Base-by-base conservation (phyloP, 306 rosid species). In the Benincasa hispida region DNA sequence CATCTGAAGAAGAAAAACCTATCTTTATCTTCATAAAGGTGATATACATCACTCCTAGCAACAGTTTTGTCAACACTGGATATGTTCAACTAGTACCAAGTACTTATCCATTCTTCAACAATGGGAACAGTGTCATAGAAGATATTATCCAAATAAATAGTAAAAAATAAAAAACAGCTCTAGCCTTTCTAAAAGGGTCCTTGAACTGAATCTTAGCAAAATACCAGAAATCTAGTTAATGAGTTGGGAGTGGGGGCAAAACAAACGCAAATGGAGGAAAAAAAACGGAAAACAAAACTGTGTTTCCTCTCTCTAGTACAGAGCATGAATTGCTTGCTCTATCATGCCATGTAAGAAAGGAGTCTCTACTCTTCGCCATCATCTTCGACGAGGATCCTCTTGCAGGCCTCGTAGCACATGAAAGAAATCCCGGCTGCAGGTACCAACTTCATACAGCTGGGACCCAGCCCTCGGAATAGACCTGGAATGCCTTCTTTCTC, bases 391-490 rank as follows among this genome's bases (percentile, higher is more conserved):
- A 89, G 87, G 76, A 87, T 76, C 74, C 77, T 81, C 84, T 91
- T 91, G 88, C 94, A 91, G 21, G 92, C 94, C 68, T 89, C 92
- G 5, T 89, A 91, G 80, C 91, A 91, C 94, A 89, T 87, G 86
- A 91, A 91, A 58, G 97, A 84, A 58, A 87, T 86, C 42, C 97
- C 92, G 7, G 93, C 91, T 78, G 93, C 93, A 27, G 97, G 93
- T 32, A 87, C 92, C 70, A 91, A 53, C 61, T 91, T 91, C 82
- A 91, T 65, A 83, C 80, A 89, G 78, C 93, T 91, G 54, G 93
- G 93, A 11, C 92, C 93, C n/a, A 89, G 77, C 37, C 92, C 97
- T 80, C 84, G 81, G 54, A 86, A 91, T 51, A 90, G 69, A 1
- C 96, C 96, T 0, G 28, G 72, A 22, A 68, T 10, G 28, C 98